phyloP scores from a whole-genome alignment of 306 rosid genomes.

The Abrus pulchellus region DNA sequence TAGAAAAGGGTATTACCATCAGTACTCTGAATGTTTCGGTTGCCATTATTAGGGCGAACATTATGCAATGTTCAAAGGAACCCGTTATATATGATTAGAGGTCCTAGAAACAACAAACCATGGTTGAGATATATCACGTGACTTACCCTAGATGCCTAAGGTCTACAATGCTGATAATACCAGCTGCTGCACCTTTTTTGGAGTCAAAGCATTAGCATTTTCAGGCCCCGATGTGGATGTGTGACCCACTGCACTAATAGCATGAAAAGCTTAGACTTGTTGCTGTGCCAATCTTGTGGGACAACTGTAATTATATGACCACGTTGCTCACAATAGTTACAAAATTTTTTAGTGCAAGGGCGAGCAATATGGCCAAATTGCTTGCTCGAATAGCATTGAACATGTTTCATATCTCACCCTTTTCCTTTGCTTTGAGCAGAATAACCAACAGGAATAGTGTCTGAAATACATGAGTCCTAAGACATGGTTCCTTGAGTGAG shows the following conservation, averaged over 20 bases:
- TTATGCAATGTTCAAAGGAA: background rate
- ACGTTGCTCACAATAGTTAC: background rate
- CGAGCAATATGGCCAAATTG: constrained; percentile 24
- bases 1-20: too few relatives aligned
- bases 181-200: background rate
- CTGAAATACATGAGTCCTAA: background rate
- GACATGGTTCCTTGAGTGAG: background rate
- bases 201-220: background rate
- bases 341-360: background rate
- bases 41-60: background rate
- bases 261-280: background rate
- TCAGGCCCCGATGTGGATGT: background rate
- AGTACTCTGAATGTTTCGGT: too few relatives aligned
- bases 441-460: background rate
- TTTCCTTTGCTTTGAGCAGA: background rate
- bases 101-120: background rate
- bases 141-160: background rate
- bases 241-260: background rate
- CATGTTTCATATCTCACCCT: background rate
- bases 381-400: background rate
- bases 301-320: background rate
- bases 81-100: background rate
- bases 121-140: background rate
- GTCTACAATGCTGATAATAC: background rate
- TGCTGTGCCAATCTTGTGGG: background rate